Evolutionary conservation across 768 basidiomycete genomes (phyloP).

Genomic region (Daedaleopsis sinensis): DNA sequence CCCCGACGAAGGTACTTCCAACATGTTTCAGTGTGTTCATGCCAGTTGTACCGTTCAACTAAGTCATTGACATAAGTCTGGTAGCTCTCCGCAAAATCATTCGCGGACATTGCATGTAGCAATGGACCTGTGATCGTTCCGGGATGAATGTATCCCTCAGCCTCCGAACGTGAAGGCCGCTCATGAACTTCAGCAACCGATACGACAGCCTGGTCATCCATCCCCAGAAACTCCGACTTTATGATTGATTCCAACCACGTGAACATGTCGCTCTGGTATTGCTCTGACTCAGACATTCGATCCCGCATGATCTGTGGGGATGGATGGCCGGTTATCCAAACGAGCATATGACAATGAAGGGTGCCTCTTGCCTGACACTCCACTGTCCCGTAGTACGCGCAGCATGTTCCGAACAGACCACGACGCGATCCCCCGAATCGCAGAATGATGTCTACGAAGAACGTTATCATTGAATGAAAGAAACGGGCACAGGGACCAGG

Average conservation of each 20-base stretch:
- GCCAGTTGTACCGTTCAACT: constrained; percentile 37
- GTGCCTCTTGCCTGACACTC: constrained; percentile 34
- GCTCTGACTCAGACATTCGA: constrained; percentile 2
- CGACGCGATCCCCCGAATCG: background rate
- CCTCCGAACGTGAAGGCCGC: background rate
- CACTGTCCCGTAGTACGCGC: constrained; percentile 28
- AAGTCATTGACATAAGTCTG: constrained; percentile 37
- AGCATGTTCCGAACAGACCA: constrained; percentile 22
- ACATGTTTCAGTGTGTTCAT: no score
- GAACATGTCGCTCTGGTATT: background rate
- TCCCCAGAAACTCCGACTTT: background rate
- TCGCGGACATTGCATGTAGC: no score
- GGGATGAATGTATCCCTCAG: background rate
- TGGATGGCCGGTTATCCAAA: constrained; percentile 30
- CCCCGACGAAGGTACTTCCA: no score
- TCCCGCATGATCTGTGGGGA: constrained; percentile 25
- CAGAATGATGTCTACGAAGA: background rate
- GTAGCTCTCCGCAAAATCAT: constrained; percentile 13
- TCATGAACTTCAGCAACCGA: rapidly evolving
- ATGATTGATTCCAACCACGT: background rate
- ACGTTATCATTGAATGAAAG: background rate
- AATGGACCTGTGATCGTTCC: background rate
- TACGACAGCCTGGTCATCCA: no score
- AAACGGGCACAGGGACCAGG: background rate
- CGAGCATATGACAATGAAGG: constrained; percentile 36